These are phyloP conservation scores for Tephrocybe sp. DNA, from an alignment of 768 basidiomycete genomes.

Conservation along the genomic window DNA sequence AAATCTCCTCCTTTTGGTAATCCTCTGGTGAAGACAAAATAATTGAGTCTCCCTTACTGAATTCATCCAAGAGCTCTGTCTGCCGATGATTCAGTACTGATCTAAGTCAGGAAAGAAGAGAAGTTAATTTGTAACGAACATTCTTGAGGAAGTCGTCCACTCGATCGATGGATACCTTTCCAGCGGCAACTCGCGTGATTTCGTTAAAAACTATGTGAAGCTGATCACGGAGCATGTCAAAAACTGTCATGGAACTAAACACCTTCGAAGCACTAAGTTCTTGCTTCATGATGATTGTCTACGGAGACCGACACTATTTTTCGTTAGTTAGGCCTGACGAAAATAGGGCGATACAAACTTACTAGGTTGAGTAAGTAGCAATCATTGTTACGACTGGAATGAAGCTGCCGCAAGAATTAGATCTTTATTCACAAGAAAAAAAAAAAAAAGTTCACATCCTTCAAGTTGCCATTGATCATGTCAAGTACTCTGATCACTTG, in stretches of 20 bases:
- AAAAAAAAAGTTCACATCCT: not conserved
- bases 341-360: not conserved
- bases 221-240: constrained; percentile 32
- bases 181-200: constrained; percentile 22
- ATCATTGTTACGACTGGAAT: constrained; percentile 66
- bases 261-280: constrained; percentile 8
- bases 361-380: constrained; percentile 51
- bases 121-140: constrained; percentile 21
- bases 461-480: constrained; percentile 31
- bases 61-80: constrained; percentile 3
- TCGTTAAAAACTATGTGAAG: constrained; percentile 33
- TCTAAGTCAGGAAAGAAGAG: not conserved
- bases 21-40: too few relatives aligned
- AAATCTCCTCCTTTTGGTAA: constrained; percentile 30
- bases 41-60: not conserved
- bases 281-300: constrained; percentile 12
- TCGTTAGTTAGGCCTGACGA: not conserved
- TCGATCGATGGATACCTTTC: constrained; percentile 64
- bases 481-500: constrained; percentile 48
- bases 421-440: not conserved
- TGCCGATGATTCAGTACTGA: not conserved
- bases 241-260: not conserved
- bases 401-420: constrained; percentile 34
- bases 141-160: constrained; percentile 35
- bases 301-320: not conserved